Evolutionary conservation across 257 asterid genomes (phyloP).

Genomic region (Gentiana straminea): DNA sequence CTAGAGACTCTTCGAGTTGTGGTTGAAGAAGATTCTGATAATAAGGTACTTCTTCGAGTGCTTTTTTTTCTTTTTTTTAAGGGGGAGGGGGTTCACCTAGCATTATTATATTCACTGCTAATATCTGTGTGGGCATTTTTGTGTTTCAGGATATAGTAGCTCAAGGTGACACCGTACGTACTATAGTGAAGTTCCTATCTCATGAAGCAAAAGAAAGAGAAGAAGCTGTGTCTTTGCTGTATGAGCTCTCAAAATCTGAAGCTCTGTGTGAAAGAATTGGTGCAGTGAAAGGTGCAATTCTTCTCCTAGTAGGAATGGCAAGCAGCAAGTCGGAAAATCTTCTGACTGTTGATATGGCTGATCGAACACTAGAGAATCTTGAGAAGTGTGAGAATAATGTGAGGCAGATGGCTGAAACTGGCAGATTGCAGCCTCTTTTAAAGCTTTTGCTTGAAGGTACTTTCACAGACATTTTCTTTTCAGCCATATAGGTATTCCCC

Average conservation of each 20-base stretch:
- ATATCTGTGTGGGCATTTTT: slow-evolving; percentile 9
- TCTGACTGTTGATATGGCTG: slow-evolving; percentile 70
- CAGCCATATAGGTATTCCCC: background rate
- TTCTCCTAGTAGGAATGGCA: slow-evolving; percentile 79
- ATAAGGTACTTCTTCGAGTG: slow-evolving; percentile 68
- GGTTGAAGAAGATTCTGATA: slow-evolving; percentile 74
- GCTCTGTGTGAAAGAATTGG: slow-evolving; percentile 76
- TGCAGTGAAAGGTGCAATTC: slow-evolving; percentile 75
- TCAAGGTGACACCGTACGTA: slow-evolving; percentile 85
- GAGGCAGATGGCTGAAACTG: slow-evolving; percentile 89
- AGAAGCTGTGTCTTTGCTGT: slow-evolving; percentile 76
- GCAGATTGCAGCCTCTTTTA: slow-evolving; percentile 78
- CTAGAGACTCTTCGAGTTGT: slow-evolving; percentile 77
- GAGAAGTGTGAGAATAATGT: slow-evolving; percentile 78
- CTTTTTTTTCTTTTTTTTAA: background rate
- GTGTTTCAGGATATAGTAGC: slow-evolving; percentile 76
- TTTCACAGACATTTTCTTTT: slow-evolving; percentile 3
- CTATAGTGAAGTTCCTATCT: slow-evolving; percentile 64
- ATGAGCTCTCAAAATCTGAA: slow-evolving; percentile 79
- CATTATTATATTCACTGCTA: too few relatives aligned
- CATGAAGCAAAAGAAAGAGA: slow-evolving; percentile 80
- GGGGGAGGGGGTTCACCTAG: too few relatives aligned
- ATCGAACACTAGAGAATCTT: slow-evolving; percentile 65
- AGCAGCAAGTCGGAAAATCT: slow-evolving; percentile 85
- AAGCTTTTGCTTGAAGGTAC: slow-evolving; percentile 78